Evolutionary conservation across 2,329 filamentous ascomycete species (phyloP).

Genomic region (Ascochyta viciae-villosae): DNA sequence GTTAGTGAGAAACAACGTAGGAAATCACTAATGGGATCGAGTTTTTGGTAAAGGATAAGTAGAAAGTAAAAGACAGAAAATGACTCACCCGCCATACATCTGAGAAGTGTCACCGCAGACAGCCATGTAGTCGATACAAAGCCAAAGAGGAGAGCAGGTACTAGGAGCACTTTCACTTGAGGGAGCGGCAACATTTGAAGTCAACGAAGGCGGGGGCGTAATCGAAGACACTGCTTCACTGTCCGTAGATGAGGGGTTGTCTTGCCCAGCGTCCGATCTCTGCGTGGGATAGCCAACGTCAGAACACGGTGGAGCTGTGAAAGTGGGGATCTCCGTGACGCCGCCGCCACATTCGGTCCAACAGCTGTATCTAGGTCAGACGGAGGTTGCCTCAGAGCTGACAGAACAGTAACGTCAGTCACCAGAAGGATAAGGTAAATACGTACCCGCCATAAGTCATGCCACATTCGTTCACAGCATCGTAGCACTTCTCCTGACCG

Average conservation of each 20-base stretch:
- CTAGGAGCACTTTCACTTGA: background rate
- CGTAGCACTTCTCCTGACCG: conserved; percentile 25
- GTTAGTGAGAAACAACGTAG: background rate
- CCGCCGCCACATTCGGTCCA: conserved; percentile 18
- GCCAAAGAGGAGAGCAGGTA: conserved; percentile 9
- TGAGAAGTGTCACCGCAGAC: conserved; percentile 7
- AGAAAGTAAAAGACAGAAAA: too few species aligned
- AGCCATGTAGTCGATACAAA: conserved; percentile 18
- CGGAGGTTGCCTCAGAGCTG: background rate
- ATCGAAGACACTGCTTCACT: background rate
- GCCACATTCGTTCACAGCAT: conserved; percentile 29
- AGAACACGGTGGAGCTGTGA: conserved; percentile 9
- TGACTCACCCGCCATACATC: conserved; percentile 17
- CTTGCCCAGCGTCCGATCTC: background rate
- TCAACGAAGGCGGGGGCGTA: background rate
- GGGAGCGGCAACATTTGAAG: background rate
- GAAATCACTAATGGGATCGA: too few species aligned
- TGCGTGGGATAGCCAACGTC: background rate
- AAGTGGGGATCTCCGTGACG: conserved; percentile 9
- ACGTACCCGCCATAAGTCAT: conserved; percentile 31
- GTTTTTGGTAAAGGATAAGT: too few species aligned
- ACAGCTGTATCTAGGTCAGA: conserved; percentile 10
- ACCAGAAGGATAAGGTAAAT: background rate
- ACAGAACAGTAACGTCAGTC: too few species aligned
- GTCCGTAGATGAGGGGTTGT: background rate